Evolutionary conservation across 2,329 filamentous ascomycete species (phyloP), one percentile per base, ranked within the genome.

Genomic region (Stagonosporopsis tanaceti): DNA sequence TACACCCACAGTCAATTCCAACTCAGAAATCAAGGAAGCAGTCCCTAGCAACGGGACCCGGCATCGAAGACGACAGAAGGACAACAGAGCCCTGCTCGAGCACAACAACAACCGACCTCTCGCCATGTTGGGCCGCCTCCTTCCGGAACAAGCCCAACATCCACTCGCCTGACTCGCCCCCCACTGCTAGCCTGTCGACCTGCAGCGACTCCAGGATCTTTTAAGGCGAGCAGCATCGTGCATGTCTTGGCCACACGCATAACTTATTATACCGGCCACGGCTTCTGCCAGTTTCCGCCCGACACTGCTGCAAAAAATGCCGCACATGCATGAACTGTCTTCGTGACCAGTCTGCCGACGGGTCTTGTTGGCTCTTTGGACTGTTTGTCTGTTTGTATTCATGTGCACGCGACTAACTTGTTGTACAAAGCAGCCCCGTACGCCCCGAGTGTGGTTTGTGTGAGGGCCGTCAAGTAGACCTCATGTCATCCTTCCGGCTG

Each of bases 271-370:
- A 57, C 44, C 48, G 15, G 35, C 42, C 30, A 52, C 54, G 54
- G 54, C 54, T 48, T 45, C 48, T 53, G 54, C 48, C 54, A 53
- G 35, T 37, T 45, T 45, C 48, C 54, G 48, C 45, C 54, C 54
- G 54, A 57, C 42, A 48, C 17, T 57, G 38, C 38, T 48, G 54
- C 39, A 42, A 63, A 66, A 69, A 73, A 72, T 73, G 61, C 69
- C 70, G 63, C 71, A 71, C 66, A 57, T 66, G 69, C 71, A 71
- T 68, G 39, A 47, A 57, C 54, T 22, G 41, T 24, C 28, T 32
- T 47, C 32, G 45, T 35, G 30, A 48, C 48, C 38, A 34, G 34
- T 45, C 45, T 24, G 44, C 54, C 54, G 34, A 15, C 17, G 15
- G 35, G 28, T 40, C 37, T 14, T 17, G 32, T 45, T 30, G 37